Evolutionary conservation across 257 asterid species (phyloP).

Genomic region (Gentiana straminea): DNA sequence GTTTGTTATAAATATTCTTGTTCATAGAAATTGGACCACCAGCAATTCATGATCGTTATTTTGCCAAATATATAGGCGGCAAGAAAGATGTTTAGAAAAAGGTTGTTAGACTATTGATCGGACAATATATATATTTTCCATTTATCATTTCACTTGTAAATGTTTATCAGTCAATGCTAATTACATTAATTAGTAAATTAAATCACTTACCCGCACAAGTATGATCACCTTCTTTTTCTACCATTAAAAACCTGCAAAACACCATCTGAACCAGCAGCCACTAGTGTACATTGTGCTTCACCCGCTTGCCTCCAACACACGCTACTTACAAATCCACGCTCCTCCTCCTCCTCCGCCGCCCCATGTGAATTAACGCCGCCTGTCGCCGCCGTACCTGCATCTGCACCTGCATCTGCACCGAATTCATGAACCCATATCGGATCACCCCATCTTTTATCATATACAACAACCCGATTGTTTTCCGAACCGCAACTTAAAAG

Average conservation of each 20-base stretch:
- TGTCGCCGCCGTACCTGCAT: conserved; percentile 1
- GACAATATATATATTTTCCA: neutral
- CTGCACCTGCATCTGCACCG: conserved; percentile 6
- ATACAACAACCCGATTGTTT: conserved; percentile 57
- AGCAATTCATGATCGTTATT: no score
- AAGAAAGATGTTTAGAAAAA: neutral
- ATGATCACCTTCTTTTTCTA: conserved; percentile 14
- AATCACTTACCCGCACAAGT: neutral
- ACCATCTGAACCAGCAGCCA: conserved; percentile 85
- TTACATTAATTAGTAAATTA: neutral
- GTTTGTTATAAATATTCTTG: no score
- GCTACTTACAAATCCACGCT: conserved; percentile 47
- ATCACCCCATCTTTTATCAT: conserved; percentile 73
- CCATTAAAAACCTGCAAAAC: conserved; percentile 63
- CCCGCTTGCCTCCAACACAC: conserved; percentile 77
- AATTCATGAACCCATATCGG: conserved; percentile 69
- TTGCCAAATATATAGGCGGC: no score
- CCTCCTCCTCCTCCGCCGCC: neutral
- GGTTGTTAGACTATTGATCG: neutral
- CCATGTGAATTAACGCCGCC: neutral
- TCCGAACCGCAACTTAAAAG: conserved; percentile 84
- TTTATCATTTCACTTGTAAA: no score
- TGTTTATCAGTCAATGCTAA: neutral
- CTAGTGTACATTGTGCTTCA: conserved; percentile 57
- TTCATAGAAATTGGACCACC: no score